Base-by-base conservation (phyloP, 352 stramenopile genomes). In the Globisporangium echinulatum region DNA sequence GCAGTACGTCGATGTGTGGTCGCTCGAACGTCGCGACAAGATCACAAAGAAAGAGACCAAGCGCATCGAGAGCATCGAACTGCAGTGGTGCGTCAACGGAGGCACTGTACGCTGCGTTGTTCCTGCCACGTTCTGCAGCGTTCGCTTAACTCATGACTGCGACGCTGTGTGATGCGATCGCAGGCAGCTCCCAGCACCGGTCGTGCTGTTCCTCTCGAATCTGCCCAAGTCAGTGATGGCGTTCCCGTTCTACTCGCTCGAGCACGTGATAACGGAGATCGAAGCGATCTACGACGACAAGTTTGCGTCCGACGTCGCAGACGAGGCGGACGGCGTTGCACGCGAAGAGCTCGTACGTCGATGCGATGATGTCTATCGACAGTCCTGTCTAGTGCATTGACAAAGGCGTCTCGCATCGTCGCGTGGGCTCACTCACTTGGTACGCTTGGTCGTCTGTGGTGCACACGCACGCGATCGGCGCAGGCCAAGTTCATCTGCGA, bases 271-370 rank as follows among this genome's bases (percentile, higher is more conserved):
- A 15, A 37, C 62, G 10, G 76, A 79, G 51, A 87, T 92, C 39
- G 82, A 92, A 61, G 56, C 52, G 14, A 85, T 92, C n/a, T 92
- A 90, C 55, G 74, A 92, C 56, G 79, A 88, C 66, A 92, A 92
- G 56, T 83, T 85, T 19, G 62, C 56, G 7, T 87, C 77, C 3
- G 82, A 92, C 46, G 66, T 68, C 51, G 69, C 62, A 5, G 82
- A 92, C 50, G 72, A 79, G 58, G 68, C 72, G 0, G 82, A 92
- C 37, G 79, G 82, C 17, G 78, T 88, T 15, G 77, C 72, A 5
- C 67, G 67, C 25, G 75, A 85, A 67, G 79, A 86, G 19, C 46
- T 89, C 60, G 68, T 78, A 53, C n/a, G 54, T 52, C 40, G 7
- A 5, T 10, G 15, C 17, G 25, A 33, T 33, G 25, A 33, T 33